Percentiles rank a stretch among this genome's conserved stretches.
Conservation (phyloP, 805 yeast species). For the Metschnikowia dekortorum region DNA sequence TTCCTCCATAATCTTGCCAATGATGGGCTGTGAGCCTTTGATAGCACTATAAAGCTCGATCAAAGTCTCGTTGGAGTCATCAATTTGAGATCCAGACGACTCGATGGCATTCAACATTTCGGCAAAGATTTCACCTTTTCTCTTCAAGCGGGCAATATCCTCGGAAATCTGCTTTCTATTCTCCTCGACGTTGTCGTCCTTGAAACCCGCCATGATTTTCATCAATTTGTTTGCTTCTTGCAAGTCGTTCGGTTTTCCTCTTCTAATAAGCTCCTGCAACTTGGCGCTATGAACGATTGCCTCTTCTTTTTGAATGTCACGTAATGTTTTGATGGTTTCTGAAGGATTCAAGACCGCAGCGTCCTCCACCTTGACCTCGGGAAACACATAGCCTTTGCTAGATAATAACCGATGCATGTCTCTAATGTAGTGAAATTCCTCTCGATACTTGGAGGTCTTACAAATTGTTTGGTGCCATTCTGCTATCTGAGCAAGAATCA, state of each 20-base stretch:
- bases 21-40: conserved; percentile 81
- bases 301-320: conserved; percentile 90
- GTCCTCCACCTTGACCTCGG: conserved; percentile 85
- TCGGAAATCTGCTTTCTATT: conserved; percentile 76
- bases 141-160: conserved; percentile 75
- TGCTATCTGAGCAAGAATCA: conserved; percentile 84
- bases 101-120: conserved; percentile 70
- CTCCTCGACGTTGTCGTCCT: conserved; percentile 70
- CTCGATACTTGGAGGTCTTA: conserved; percentile 81
- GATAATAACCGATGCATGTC: conserved; percentile 92
- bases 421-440: conserved; percentile 84
- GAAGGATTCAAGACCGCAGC: conserved; percentile 90
- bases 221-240: conserved; percentile 94
- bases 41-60: conserved; percentile 73
- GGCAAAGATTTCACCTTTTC: conserved; percentile 81
- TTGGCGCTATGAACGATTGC: conserved; percentile 90
- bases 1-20: conserved; percentile 78
- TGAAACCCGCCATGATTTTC: conserved; percentile 98
- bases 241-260: conserved; percentile 93
- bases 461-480: conserved; percentile 98
- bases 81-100: conserved; percentile 36
- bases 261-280: conserved; percentile 88
- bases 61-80: conserved; percentile 63
- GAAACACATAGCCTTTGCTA: conserved; percentile 90
- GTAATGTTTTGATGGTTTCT: conserved; percentile 80